Conservation (phyloP, 2,329 filamentous ascomycete species). For the Bisporella sp. region DNA sequence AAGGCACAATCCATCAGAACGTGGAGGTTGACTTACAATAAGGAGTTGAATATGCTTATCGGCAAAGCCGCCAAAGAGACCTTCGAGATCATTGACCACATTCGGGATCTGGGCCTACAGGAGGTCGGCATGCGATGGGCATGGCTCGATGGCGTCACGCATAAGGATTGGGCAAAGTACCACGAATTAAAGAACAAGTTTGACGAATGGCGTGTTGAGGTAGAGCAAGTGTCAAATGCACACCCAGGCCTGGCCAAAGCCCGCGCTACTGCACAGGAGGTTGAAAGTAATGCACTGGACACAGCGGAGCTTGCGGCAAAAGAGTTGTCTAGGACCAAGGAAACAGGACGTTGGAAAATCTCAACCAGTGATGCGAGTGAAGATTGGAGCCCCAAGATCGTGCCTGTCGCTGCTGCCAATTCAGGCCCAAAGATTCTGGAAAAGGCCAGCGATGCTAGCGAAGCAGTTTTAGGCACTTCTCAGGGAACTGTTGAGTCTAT, state of each 20-base stretch:
- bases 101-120: conserved; percentile 62
- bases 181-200: conserved; percentile 80
- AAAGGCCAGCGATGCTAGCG: conserved; percentile 21
- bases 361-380: conserved; percentile 65
- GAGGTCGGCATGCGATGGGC: conserved; percentile 78
- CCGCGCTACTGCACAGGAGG: conserved; percentile 56
- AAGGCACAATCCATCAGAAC: conserved; percentile 56
- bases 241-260: conserved; percentile 66
- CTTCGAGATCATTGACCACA: conserved; percentile 59
- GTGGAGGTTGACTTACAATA: conserved; percentile 54
- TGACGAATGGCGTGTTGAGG: conserved; percentile 75
- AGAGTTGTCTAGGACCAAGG: conserved; percentile 74
- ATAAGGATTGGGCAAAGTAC: conserved; percentile 96
- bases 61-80: conserved; percentile 54
- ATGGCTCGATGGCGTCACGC: conserved; percentile 90
- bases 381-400: conserved; percentile 66
- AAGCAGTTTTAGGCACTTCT: conserved; percentile 18
- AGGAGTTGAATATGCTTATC: conserved; percentile 49
- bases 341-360: conserved; percentile 80
- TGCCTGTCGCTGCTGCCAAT: conserved; percentile 49
- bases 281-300: conserved; percentile 75
- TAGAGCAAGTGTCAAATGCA: conserved; percentile 67
- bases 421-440: conserved; percentile 27
- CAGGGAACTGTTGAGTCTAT: conserved; percentile 24
- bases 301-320: conserved; percentile 71